Base-by-base conservation (phyloP, 2,329 filamentous ascomycete genomes). In the Talaromyces sp. region DNA sequence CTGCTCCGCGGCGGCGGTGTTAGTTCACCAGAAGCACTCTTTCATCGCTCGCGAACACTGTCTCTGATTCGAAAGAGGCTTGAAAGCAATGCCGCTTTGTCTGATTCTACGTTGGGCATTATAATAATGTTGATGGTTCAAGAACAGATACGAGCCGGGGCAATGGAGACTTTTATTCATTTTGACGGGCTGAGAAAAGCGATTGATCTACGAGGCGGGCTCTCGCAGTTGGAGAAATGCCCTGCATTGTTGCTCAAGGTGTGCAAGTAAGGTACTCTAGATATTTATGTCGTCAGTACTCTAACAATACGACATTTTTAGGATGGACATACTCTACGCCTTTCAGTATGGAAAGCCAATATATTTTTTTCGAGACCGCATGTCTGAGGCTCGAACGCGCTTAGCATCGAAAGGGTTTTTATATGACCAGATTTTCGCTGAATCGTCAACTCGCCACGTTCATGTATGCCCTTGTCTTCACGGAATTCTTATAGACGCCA, bases 61-160 rank as follows among this genome's bases (percentile, higher is more conserved):
- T 21, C 49, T 17, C 38, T 61, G 11, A 29, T 61, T 5, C 13
- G 29, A 14, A 27, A 54, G 41, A 57, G 59, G n/a, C 24, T 61
- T 24, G 54, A 43, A 9, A 31, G 55, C 14, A 49, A 61, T 24
- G 46, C 53, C 31, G 59, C 55, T 11, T n/a, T 61, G 17, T 61
- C 59, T 19, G 55, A 61, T 31, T 57, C 59, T 13, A 61, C 59
- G 10, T 26, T 61, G 8, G 35, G 54, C 24, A 29, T 57, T 38
- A 54, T 61, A 21, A 55, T 61, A 3, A 61, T 58, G 55, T 19
- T 61, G 38, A 61, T 61, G 50, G 24, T 61, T 2, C 55, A 61
- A 19, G 59, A 61, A 32, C 59, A 61, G 35, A 54, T 61, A 17
- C 38, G 59, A 41, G 49, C 19, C n/a, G 55, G 29, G 4, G 9